Evolutionary conservation across 306 rosid species (phyloP), one percentile per base, ranked within the genome.

Genomic region (Vigna trinervia): DNA sequence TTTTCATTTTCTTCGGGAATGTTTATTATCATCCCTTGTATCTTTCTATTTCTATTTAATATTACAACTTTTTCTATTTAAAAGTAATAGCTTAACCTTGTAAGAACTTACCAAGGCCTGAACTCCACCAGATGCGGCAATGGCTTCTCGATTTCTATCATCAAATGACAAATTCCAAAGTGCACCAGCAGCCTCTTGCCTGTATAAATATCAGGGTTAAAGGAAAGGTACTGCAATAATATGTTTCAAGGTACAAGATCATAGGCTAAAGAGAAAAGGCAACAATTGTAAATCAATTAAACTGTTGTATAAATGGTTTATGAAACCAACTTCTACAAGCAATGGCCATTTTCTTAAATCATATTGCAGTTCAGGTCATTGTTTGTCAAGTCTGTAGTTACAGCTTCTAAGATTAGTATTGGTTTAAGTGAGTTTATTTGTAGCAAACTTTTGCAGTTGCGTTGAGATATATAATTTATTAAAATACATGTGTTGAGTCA

Each of bases 101-200:
- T 5, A 77, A 64, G 66, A 61, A 71, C 79, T 79, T 92, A 96
- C 99, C 99, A 96, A 85, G 62, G 99, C 99, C 86, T 93, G 96
- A 64, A 96, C 99, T 6, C 99, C 99, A 19, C 97, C 96, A 23
- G 97, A 96, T 59, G 93, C 94, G 41, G 99, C 99, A 59, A 96
- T 96, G 78, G 98, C 94, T 80, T 96, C 99, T 80, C 99, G 89
- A 81, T 96, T 96, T 90, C 97, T 89, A 85, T 96, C 99, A 45
- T 96, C 99, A 84, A 96, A 96, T 32, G 99, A 96, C 77, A 96
- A 86, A 85, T 96, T 96, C 99, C 99, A 96, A 74, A 96, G 88
- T 11, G 99, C 99, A 62, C 99, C 99, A 60, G 99, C 99, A 52
- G 99, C 99, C 86, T 96, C 99, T 93, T 96, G 99, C 87, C 99